Evolutionary conservation across 225 moss, liverwort and hornwort genomes (phyloP).

Genomic region (Neckera pumila): DNA sequence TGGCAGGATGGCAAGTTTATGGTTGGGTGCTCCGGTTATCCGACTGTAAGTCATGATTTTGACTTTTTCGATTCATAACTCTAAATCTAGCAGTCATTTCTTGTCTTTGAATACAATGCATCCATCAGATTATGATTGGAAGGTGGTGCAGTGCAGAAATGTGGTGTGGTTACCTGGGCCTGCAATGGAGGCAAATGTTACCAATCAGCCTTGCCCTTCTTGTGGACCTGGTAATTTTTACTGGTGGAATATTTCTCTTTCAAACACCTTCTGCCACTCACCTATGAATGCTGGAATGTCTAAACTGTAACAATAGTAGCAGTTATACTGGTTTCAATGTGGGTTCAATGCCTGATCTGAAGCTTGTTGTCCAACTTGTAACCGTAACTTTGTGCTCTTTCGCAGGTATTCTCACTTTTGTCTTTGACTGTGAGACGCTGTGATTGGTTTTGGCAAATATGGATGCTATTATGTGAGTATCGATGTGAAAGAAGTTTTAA

Average conservation of each 20-base stretch:
- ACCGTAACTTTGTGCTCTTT: not conserved
- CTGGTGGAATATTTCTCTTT: not conserved
- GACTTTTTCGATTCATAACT: not conserved
- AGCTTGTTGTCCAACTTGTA: not conserved
- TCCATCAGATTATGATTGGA: not conserved
- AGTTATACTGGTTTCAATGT: not conserved
- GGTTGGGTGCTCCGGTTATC: constrained; percentile 90
- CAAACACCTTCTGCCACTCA: not conserved
- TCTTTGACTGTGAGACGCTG: not conserved
- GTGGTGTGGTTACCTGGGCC: constrained; percentile 96
- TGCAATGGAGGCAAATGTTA: constrained; percentile 66
- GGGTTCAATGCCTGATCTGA: not conserved
- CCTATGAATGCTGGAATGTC: not conserved
- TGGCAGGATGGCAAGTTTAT: constrained; percentile 79
- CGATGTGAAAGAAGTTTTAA: not conserved
- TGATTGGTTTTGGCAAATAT: not conserved
- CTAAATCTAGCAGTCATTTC: not conserved
- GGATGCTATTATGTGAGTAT: not conserved
- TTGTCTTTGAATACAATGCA: not conserved
- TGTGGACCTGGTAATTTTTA: constrained; percentile 86
- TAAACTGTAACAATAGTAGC: not conserved
- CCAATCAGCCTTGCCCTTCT: constrained; percentile 46
- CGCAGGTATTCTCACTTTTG: not conserved
- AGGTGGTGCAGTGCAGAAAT: constrained; percentile 67
- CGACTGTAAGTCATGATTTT: constrained; percentile 50